Evolutionary conservation across 1,284 basidiomycete genomes (phyloP).

Genomic region (Cryptococcus depauperatus): DNA sequence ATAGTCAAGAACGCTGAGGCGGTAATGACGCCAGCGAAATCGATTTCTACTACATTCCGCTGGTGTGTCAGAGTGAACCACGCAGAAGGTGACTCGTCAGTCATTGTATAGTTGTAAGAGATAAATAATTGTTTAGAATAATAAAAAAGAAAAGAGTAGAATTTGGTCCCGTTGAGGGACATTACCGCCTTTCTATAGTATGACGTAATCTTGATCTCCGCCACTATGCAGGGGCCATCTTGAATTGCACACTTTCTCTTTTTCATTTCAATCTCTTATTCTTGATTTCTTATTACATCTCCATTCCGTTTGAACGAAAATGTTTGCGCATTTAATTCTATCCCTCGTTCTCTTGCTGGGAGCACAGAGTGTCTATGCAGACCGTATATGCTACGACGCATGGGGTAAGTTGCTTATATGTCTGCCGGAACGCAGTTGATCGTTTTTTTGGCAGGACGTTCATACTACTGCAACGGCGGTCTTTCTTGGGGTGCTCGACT

Average conservation of each 20-base stretch:
- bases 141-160: neutral
- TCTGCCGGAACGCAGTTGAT: neutral
- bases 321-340: conserved; percentile 3
- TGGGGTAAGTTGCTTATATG: conserved; percentile 10
- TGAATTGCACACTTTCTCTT: too few relatives aligned
- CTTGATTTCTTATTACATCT: neutral
- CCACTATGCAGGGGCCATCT: too few relatives aligned
- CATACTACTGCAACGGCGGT: conserved; percentile 26
- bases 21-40: conserved; percentile 36
- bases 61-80: conserved; percentile 29
- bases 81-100: conserved; percentile 8
- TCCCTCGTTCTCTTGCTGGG: conserved; percentile 5
- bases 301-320: too few relatives aligned
- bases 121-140: neutral
- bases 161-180: neutral
- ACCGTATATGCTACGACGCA: conserved; percentile 10
- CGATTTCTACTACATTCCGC: conserved; percentile 41
- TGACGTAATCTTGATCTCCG: too few relatives aligned
- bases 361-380: conserved; percentile 3
- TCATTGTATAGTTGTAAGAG: conserved; percentile 1
- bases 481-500: conserved; percentile 33
- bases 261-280: conserved; percentile 1
- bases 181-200: too few relatives aligned
- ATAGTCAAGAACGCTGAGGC: conserved; percentile 41
- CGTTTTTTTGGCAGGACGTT: too few relatives aligned